Base-by-base conservation (phyloP, 768 basidiomycete genomes). In the Rhizopogon vulgaris region DNA sequence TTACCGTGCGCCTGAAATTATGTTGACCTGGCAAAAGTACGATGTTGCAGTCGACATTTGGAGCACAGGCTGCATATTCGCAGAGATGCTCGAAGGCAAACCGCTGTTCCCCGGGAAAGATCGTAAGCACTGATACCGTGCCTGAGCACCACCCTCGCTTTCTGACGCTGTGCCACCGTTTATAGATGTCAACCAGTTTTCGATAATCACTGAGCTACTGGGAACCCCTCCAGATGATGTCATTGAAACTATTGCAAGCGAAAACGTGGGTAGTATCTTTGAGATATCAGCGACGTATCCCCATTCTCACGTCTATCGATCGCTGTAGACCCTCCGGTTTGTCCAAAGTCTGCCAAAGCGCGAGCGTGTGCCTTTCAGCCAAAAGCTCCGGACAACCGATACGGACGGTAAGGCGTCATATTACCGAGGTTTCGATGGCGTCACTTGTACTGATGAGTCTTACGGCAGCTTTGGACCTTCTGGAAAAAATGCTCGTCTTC, bases 1-100 rank as follows among this genome's bases (percentile, higher is more conserved):
- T 73, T 99, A 99, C 68, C 87, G 96, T 48, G 96, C 96, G 6
- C 96, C 96, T 5, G 96, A 99, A 72, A 99, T 99, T 74, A 99
- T 99, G 96, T 79, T 99, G 66, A 99, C 96, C 37, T 99, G 96
- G 96, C 96, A 99, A 71, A 98, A 98, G 75, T 99, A 99, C 73
- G 95, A 98, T 69, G 94, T 97, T 52, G 96, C 95, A 47, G 96
- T 99, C 56, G 96, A 99, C 68, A 95, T 98, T 66, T 98, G 96
- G 96, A 94, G 91, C 64, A 94, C 94, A 10, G 96, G 94, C 6
- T 99, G 96, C 74, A 98, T 99, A 69, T 97, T 99, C 63, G 96
- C 96, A 5, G 96, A 99, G 76, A 99, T 99, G 96, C 73, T 99
- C 45, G 94, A 97, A 68, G 96, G 96, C 30, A 97, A 97, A 67